Evolutionary conservation across 1,139 yeast species (phyloP).

Genomic region (Lodderomyces metapsilosis): DNA sequence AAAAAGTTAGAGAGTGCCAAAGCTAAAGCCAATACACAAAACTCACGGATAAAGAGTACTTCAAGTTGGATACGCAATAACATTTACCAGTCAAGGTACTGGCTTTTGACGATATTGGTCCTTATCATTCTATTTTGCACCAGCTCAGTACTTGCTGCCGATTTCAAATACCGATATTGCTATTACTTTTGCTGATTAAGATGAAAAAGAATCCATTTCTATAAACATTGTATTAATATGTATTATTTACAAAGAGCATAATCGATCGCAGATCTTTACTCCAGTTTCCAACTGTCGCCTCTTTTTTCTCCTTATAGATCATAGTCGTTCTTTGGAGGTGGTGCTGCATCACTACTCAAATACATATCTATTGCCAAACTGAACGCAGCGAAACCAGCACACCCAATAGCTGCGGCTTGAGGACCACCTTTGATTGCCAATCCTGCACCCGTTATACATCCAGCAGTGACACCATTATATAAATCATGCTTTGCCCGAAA

Average conservation of each 20-base stretch:
- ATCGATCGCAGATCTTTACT: no score
- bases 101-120: constrained; percentile 5
- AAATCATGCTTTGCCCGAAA: constrained; percentile 89
- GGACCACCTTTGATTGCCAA: constrained; percentile 92
- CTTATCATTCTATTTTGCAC: constrained; percentile 14
- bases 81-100: constrained; percentile 1
- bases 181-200: constrained; percentile 31
- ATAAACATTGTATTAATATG: constrained; percentile 4
- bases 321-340: constrained; percentile 87
- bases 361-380: constrained; percentile 91
- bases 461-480: constrained; percentile 89
- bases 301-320: constrained; percentile 51
- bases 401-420: constrained; percentile 85
- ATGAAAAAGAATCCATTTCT: constrained; percentile 4
- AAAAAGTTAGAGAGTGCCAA: constrained; percentile 1
- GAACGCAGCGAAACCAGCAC: constrained; percentile 98
- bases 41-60: neutral
- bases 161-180: constrained; percentile 35
- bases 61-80: constrained; percentile 1
- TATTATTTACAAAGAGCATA: constrained; percentile 1
- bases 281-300: no score
- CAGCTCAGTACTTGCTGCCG: constrained; percentile 25
- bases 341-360: constrained; percentile 79
- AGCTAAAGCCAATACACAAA: constrained; percentile 2
- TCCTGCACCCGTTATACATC: constrained; percentile 93